These are phyloP conservation scores for Lepidium africanum DNA, from an alignment of 345 rosid genomes.

Conservation along the genomic window DNA sequence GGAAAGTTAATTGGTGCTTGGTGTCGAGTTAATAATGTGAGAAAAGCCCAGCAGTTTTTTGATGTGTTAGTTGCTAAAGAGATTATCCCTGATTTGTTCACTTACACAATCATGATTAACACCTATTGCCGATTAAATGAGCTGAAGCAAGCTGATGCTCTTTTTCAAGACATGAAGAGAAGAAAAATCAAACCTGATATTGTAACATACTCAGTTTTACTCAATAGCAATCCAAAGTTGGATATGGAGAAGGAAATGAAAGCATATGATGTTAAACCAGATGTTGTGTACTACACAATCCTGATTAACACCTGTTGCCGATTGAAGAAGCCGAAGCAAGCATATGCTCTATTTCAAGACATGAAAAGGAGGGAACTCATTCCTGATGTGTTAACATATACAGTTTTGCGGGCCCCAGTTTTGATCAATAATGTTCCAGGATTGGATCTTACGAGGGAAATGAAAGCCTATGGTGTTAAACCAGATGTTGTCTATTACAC, in stretches of 20 bases:
- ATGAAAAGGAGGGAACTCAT: slow-evolving; percentile 33
- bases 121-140: slow-evolving; percentile 41
- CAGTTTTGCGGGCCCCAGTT: slow-evolving; percentile 62
- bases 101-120: slow-evolving; percentile 55
- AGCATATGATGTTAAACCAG: slow-evolving; percentile 2
- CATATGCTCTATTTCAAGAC: background rate
- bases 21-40: slow-evolving; percentile 41
- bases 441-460: slow-evolving; percentile 33
- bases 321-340: background rate
- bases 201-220: slow-evolving; percentile 50
- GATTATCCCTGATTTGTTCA: slow-evolving; percentile 39
- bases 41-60: slow-evolving; percentile 34
- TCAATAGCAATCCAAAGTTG: slow-evolving; percentile 20
- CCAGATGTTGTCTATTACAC: slow-evolving; percentile 58
- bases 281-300: slow-evolving; percentile 13
- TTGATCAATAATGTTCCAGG: slow-evolving; percentile 34
- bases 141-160: slow-evolving; percentile 30
- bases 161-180: slow-evolving; percentile 49
- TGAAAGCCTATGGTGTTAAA: slow-evolving; percentile 36
- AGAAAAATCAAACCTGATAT: slow-evolving; percentile 50
- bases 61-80: slow-evolving; percentile 28
- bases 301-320: slow-evolving; percentile 6
- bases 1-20: slow-evolving; percentile 41
- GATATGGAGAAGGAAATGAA: slow-evolving; percentile 25
- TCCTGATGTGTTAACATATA: slow-evolving; percentile 53